Conservation (phyloP, 345 rosid genomes). For the Eucalyptus decipiens region DNA sequence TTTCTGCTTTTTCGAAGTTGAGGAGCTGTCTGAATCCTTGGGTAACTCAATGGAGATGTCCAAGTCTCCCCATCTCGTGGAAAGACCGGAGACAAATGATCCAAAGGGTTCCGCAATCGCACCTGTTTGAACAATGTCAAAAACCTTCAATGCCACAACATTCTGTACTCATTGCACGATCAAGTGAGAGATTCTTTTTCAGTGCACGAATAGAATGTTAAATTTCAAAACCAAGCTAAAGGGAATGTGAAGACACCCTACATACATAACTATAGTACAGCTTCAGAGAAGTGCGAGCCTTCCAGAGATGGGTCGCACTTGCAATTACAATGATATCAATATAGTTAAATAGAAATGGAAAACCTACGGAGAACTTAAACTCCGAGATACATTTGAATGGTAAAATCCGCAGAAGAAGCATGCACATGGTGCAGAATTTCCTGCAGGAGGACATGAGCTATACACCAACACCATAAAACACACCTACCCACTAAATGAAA, state of each 20-base stretch:
- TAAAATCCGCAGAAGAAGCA: background rate
- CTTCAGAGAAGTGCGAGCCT: background rate
- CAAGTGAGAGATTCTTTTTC: background rate
- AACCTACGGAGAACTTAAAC: background rate
- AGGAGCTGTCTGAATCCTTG: background rate
- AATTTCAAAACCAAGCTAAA: background rate
- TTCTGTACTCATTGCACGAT: background rate
- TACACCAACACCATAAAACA: background rate
- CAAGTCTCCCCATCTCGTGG: conserved; percentile 59
- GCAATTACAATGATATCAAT: background rate
- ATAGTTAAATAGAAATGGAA: background rate
- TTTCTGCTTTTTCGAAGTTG: background rate
- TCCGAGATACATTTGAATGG: background rate
- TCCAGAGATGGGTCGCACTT: background rate
- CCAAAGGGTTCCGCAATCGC: conserved; percentile 74
- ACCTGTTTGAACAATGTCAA: conserved; percentile 18
- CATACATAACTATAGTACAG: background rate
- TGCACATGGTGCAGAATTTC: background rate
- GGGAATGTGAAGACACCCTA: background rate
- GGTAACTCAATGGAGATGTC: conserved; percentile 37
- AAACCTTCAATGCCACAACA: background rate
- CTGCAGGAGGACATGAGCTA: background rate
- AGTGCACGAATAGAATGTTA: background rate
- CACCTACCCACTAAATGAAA: background rate
- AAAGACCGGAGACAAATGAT: conserved; percentile 65